Conservation (phyloP, 2,329 filamentous ascomycete genomes). For the Fusarium chuoi region DNA sequence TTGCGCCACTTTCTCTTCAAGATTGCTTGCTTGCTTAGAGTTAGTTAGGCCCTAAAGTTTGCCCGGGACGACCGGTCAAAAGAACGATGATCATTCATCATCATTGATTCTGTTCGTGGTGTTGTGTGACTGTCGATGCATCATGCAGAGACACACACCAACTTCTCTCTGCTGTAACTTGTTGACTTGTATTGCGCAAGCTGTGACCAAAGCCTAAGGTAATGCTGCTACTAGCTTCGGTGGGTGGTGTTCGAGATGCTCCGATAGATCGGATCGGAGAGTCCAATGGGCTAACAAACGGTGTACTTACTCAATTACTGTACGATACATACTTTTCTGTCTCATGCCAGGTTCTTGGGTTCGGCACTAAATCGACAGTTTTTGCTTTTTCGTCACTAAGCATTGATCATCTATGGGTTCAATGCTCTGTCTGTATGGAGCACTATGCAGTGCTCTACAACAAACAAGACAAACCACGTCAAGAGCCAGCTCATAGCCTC, state of each 20-base stretch:
- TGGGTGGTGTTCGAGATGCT: conserved; percentile 23
- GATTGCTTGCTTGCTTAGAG: not conserved
- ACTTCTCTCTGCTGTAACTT: not conserved
- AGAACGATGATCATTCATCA: conserved; percentile 2
- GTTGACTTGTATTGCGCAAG: conserved; percentile 12
- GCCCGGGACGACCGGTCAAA: conserved; percentile 21
- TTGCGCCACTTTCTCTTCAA: conserved; percentile 31
- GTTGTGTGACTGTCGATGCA: conserved; percentile 19
- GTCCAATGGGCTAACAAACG: conserved; percentile 10
- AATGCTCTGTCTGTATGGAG: not conserved
- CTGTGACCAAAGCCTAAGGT: not conserved
- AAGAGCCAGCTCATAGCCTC: conserved; percentile 36
- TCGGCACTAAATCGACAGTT: not conserved
- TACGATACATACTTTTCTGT: not conserved
- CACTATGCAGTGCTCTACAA: conserved; percentile 13
- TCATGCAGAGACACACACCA: conserved; percentile 20
- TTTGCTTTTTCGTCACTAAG: not conserved
- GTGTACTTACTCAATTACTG: too few relatives aligned
- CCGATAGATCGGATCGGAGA: conserved; percentile 32
- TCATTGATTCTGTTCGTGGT: not conserved
- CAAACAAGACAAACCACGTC: conserved; percentile 15
- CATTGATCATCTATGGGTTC: conserved; percentile 13
- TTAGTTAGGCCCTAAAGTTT: not conserved
- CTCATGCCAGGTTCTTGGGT: conserved; percentile 11
- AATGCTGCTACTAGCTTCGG: not conserved